phyloP scores from a whole-genome alignment of 805 yeast species.

The Starmerella bacillaris region DNA sequence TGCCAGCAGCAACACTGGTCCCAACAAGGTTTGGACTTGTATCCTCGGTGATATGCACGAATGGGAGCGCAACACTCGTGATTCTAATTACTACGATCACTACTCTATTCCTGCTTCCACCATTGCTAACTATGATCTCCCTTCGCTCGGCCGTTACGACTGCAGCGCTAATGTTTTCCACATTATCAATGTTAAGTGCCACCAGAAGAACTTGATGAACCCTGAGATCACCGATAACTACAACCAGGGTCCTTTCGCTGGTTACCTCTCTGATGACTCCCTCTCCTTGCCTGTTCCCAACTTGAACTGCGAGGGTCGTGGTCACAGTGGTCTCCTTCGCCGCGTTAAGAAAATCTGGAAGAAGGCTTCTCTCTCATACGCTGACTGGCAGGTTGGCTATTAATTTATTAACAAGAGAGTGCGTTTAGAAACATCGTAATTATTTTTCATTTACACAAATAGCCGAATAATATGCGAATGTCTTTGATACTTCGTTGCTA shows the following conservation, averaged over 20 bases:
- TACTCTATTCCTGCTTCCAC: conserved; percentile 34
- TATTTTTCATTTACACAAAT: conserved; percentile 10
- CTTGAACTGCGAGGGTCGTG: conserved; percentile 22
- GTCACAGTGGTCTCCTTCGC: conserved; percentile 15
- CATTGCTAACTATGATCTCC: conserved; percentile 35
- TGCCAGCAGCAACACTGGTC: conserved; percentile 28
- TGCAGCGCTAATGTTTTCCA: conserved; percentile 33
- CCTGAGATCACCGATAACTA: conserved; percentile 14
- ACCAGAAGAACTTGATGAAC: conserved; percentile 13
- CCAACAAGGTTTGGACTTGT: conserved; percentile 31
- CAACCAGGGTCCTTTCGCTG: conserved; percentile 16
- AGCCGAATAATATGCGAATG: conserved; percentile 4
- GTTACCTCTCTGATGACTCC: conserved; percentile 15
- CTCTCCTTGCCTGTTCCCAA: conserved; percentile 18
- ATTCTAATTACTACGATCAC: conserved; percentile 34
- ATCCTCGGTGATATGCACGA: conserved; percentile 34
- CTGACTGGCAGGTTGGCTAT: conserved; percentile 1
- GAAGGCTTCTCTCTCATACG: conserved; percentile 4
- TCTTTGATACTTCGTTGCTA: too few species aligned
- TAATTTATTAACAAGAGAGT: neutral
- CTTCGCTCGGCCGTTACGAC: conserved; percentile 34
- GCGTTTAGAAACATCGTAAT: conserved; percentile 3
- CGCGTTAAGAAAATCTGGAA: conserved; percentile 19
- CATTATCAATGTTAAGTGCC: conserved; percentile 25
- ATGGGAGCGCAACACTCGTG: conserved; percentile 28